Evolutionary conservation across 1,284 basidiomycete genomes (phyloP).

Genomic region (Salmacisia buchloeana): DNA sequence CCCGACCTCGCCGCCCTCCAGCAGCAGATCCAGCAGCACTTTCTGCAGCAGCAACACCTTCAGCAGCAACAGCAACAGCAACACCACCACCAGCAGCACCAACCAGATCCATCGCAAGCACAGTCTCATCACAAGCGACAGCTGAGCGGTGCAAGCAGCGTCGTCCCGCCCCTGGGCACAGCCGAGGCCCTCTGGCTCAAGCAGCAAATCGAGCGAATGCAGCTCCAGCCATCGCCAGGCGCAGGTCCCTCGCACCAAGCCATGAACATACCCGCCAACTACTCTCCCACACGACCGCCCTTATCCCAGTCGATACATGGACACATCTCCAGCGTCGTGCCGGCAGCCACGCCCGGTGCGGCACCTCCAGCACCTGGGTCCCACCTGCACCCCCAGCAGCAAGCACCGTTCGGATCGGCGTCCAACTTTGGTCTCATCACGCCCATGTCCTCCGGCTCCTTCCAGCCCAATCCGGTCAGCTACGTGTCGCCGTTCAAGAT

Average conservation of each 20-base stretch:
- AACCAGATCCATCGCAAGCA: no score
- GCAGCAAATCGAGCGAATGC: constrained; percentile 33
- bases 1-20: background rate
- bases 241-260: background rate
- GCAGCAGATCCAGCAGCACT: background rate
- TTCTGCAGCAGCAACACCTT: constrained; percentile 7
- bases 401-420: constrained; percentile 10
- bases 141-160: constrained; percentile 4
- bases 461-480: constrained; percentile 22
- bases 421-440: constrained; percentile 41
- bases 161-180: constrained; percentile 24
- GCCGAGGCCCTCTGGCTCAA: constrained; percentile 31
- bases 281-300: no score
- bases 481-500: constrained; percentile 41
- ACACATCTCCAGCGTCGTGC: no score
- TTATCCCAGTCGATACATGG: no score
- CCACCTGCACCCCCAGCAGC: constrained; percentile 10
- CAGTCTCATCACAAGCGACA: constrained; percentile 1
- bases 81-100: background rate
- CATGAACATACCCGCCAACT: constrained; percentile 14
- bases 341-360: background rate
- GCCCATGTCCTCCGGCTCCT: constrained; percentile 32
- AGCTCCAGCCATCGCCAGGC: constrained; percentile 19
- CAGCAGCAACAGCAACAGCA: background rate
- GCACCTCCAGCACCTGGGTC: constrained; percentile 8